Evolutionary conservation across 2,329 filamentous ascomycete genomes (phyloP).

Genomic region (Xylariaceae sp.): DNA sequence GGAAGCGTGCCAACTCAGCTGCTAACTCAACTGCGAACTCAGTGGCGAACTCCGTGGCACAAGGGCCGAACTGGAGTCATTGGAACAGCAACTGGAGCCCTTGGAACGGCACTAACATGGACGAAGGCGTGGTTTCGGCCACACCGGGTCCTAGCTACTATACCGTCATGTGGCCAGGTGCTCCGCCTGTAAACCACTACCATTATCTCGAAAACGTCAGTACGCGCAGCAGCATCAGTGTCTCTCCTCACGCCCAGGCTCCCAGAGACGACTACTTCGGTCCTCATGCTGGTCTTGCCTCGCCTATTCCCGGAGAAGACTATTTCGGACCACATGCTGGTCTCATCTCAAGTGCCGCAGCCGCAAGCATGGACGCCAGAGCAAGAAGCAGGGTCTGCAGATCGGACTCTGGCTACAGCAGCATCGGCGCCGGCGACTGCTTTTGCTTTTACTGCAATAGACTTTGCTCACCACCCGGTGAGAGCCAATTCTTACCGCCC

Average conservation of each 20-base stretch:
- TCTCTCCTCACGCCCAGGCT: neutral
- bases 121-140: neutral
- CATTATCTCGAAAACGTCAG: neutral
- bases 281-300: neutral
- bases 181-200: neutral
- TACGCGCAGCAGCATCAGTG: neutral
- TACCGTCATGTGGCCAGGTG: neutral
- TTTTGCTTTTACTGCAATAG: neutral
- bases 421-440: slow-evolving; percentile 4
- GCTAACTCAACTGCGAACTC: neutral
- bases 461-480: neutral
- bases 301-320: neutral
- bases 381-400: neutral
- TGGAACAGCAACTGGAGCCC: slow-evolving; percentile 8
- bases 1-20: slow-evolving; percentile 3
- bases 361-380: neutral
- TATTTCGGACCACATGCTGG: neutral
- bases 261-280: neutral
- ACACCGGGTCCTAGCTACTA: neutral
- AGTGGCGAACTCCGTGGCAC: slow-evolving; percentile 7
- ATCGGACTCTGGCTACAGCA: slow-evolving; percentile 7
- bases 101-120: neutral
- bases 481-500: neutral
- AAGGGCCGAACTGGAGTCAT: neutral
- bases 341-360: neutral